Evolutionary conservation across 202 grass and related monocot species (phyloP), one percentile per base, ranked within the genome.

Genomic region (Brachypodium distachyon): DNA sequence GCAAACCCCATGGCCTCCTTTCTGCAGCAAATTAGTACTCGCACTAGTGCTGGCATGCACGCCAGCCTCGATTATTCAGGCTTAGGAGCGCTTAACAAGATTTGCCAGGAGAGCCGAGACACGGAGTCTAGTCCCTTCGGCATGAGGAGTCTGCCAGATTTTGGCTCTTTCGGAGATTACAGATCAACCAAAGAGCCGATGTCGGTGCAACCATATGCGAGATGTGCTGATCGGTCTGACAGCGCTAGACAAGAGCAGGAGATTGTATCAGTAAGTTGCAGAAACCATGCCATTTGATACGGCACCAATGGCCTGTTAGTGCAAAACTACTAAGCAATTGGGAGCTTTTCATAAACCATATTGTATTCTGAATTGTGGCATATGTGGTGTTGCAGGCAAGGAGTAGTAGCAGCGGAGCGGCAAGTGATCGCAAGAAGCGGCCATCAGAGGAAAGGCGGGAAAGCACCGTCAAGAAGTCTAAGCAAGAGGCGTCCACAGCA

Each of bases 361-460:
- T 77, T 78, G 3, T 16, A 5, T 55, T 31, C 14, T 79, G 58
- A 46, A 61, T 37, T 43, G 25, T 82, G 53, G n/a, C 40, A 43
- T 69, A 49, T 74, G 32, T n/a, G 47, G 85, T 70, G 19, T 77
- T 76, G 14, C 77, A 97, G 95, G 78, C 82, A 70, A 88, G 82
- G 49, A 81, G 63, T 57, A 92, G 67, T 29, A 88, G 89, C 47
- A 56, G 76, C 51, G 75, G 84, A 12, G 40, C 25, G 8, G 76
- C 16, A 2, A 90, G 74, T 23, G 91, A 93, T 9, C 68, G 83
- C 11, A 98, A 92, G 73, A 95, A 87, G 81, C 87, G 91, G 53
- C 27, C 77, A 49, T 92, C 87, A 0, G 89, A 88, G 72, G 91
- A 98, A 61, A 87, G 60, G 57, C 69, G 83, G 59, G 91, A 83